Percentiles rank a stretch among this genome's conserved stretches.
Conservation (phyloP, 2,329 filamentous ascomycete genomes). For the Aureobasidium sp. region DNA sequence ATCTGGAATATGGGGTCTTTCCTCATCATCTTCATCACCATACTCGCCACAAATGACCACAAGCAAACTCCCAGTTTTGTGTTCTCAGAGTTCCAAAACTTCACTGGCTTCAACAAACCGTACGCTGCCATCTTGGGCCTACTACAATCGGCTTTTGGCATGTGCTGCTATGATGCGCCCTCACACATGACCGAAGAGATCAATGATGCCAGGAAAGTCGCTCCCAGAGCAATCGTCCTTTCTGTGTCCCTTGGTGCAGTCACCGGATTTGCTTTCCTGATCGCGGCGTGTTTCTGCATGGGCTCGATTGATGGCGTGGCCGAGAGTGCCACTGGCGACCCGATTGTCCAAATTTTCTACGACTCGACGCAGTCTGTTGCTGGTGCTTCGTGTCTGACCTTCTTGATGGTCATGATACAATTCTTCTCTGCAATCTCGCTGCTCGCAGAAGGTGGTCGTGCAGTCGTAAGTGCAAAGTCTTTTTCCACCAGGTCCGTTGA, state of each 20-base stretch:
- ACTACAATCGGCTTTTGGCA: constrained; percentile 48
- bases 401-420: constrained; percentile 44
- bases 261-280: constrained; percentile 44
- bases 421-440: constrained; percentile 41
- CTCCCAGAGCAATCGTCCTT: constrained; percentile 43
- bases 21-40: constrained; percentile 44
- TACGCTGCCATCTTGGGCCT: constrained; percentile 50
- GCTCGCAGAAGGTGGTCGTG: constrained; percentile 42
- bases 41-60: constrained; percentile 48
- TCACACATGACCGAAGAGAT: constrained; percentile 53
- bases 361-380: constrained; percentile 41
- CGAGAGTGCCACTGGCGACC: constrained; percentile 41
- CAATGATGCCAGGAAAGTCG: constrained; percentile 44
- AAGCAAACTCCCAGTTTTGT: constrained; percentile 50
- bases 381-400: constrained; percentile 40
- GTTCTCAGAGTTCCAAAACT: constrained; percentile 49
- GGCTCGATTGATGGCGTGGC: constrained; percentile 43
- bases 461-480: constrained; percentile 22
- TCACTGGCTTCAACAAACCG: constrained; percentile 44
- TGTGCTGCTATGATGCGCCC: constrained; percentile 43
- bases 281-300: constrained; percentile 47
- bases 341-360: constrained; percentile 48
- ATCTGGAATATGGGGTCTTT: constrained; percentile 50
- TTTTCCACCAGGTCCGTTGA: not conserved
- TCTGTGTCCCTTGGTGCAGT: constrained; percentile 40